These are phyloP conservation scores for Blastobotrys capitulatus DNA, from an alignment of 1,139 yeast genomes.

Conservation along the genomic window DNA sequence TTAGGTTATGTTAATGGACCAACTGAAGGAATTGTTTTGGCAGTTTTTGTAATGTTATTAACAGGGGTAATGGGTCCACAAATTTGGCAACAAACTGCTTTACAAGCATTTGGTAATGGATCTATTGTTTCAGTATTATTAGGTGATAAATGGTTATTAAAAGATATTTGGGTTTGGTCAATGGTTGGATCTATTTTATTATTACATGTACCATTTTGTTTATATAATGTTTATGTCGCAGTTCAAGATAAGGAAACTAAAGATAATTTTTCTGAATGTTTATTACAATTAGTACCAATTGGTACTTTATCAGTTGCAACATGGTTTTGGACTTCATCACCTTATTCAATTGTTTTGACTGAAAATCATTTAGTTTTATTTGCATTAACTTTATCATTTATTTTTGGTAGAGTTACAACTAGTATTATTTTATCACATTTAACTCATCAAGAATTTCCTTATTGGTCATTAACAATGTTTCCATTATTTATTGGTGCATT, in stretches of 20 bases:
- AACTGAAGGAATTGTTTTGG: slow-evolving; percentile 69
- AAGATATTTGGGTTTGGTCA: slow-evolving; percentile 34
- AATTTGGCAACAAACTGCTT: slow-evolving; percentile 44
- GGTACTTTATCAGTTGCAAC: slow-evolving; percentile 26
- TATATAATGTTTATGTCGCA: slow-evolving; percentile 59
- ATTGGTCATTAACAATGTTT: slow-evolving; percentile 34
- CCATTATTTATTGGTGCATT: slow-evolving; percentile 35
- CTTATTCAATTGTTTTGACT: slow-evolving; percentile 32
- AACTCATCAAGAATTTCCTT: slow-evolving; percentile 62
- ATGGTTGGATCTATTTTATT: slow-evolving; percentile 48
- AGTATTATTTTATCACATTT: slow-evolving; percentile 60
- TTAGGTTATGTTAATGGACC: slow-evolving; percentile 72
- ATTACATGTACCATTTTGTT: slow-evolving; percentile 41
- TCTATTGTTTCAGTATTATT: slow-evolving; percentile 13
- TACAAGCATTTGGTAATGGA: slow-evolving; percentile 14
- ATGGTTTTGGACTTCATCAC: slow-evolving; percentile 34
- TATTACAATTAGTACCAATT: slow-evolving; percentile 36
- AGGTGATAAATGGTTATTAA: slow-evolving; percentile 31
- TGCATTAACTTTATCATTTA: slow-evolving; percentile 57
- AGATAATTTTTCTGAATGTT: slow-evolving; percentile 44
- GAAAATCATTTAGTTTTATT: slow-evolving; percentile 51
- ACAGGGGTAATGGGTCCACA: slow-evolving; percentile 60
- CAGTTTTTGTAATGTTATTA: slow-evolving; percentile 46
- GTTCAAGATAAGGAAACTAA: slow-evolving; percentile 35
- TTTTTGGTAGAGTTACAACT: slow-evolving; percentile 60